These are phyloP conservation scores for Xenoacremonium recifei DNA, from an alignment of 2,329 filamentous ascomycete genomes.

Conservation along the genomic window DNA sequence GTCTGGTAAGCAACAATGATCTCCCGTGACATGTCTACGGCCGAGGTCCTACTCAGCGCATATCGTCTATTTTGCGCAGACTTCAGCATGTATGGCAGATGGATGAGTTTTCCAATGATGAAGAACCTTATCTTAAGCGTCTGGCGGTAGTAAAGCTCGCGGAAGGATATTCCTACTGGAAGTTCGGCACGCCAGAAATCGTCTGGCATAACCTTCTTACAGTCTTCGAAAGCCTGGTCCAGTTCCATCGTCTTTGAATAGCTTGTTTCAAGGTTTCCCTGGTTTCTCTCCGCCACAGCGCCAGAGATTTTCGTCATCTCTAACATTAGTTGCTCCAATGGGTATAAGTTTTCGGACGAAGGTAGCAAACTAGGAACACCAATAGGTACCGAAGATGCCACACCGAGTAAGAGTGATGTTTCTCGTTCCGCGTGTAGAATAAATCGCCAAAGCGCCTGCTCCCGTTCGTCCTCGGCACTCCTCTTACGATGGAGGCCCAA, in stretches of 20 bases:
- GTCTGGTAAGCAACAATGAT: conserved; percentile 35
- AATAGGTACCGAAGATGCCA: conserved; percentile 10
- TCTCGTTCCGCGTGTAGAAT: conserved; percentile 44
- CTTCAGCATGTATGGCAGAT: conserved; percentile 46
- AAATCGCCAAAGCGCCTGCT: conserved; percentile 37
- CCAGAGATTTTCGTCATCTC: background rate
- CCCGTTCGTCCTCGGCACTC: conserved; percentile 25
- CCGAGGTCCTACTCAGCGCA: conserved; percentile 35
- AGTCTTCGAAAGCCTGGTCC: conserved; percentile 27
- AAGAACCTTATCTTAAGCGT: conserved; percentile 39
- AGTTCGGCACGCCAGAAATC: conserved; percentile 6
- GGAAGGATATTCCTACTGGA: conserved; percentile 2
- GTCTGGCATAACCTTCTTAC: conserved; percentile 29
- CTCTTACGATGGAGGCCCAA: conserved; percentile 42
- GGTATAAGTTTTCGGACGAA: background rate
- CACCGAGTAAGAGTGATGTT: conserved; percentile 9
- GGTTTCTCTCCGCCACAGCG: conserved; percentile 36
- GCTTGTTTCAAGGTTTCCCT: conserved; percentile 7
- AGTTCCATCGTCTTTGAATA: conserved; percentile 38
- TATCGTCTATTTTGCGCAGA: conserved; percentile 33
- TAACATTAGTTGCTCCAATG: background rate
- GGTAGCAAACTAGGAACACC: background rate
- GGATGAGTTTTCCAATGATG: conserved; percentile 37
- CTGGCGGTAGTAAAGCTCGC: conserved; percentile 19
- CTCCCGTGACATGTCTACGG: conserved; percentile 40